These are phyloP conservation scores for Fagopyrum esculentum DNA, from an alignment of 148 eudicot species.

Conservation along the genomic window DNA sequence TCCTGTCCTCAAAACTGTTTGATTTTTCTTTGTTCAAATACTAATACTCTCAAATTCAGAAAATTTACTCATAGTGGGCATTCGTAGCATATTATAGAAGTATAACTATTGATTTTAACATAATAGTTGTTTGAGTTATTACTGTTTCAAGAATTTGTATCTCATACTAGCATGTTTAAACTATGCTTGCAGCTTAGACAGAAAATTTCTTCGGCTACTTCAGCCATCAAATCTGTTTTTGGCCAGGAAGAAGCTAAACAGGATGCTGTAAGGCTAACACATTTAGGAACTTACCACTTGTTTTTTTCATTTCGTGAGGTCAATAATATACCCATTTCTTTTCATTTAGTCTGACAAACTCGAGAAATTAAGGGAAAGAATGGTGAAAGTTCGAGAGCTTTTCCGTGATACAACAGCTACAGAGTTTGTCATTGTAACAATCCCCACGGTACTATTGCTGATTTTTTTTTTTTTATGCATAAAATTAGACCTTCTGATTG, in stretches of 20 bases:
- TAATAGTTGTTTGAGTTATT: background rate
- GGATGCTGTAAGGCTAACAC: constrained; percentile 54
- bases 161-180: background rate
- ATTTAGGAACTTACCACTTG: background rate
- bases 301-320: background rate
- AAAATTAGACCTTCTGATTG: background rate
- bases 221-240: constrained; percentile 92
- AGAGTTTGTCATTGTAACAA: constrained; percentile 94
- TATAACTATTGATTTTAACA: background rate
- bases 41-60: background rate
- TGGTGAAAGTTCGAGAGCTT: constrained; percentile 91
- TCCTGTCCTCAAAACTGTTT: background rate
- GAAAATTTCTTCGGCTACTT: constrained; percentile 87
- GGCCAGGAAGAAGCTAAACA: constrained; percentile 52
- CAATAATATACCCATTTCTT: background rate
- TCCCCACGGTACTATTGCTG: constrained; percentile 67
- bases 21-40: background rate
- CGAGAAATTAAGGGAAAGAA: constrained; percentile 76
- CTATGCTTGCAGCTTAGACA: constrained; percentile 58
- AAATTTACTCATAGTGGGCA: no score
- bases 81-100: background rate
- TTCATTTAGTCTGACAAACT: constrained; percentile 59
- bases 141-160: background rate
- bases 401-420: constrained; percentile 85
- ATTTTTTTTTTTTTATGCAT: background rate